phyloP scores from a whole-genome alignment of 1,284 basidiomycete species.

The Apiotrichum mycotoxinovorans region DNA sequence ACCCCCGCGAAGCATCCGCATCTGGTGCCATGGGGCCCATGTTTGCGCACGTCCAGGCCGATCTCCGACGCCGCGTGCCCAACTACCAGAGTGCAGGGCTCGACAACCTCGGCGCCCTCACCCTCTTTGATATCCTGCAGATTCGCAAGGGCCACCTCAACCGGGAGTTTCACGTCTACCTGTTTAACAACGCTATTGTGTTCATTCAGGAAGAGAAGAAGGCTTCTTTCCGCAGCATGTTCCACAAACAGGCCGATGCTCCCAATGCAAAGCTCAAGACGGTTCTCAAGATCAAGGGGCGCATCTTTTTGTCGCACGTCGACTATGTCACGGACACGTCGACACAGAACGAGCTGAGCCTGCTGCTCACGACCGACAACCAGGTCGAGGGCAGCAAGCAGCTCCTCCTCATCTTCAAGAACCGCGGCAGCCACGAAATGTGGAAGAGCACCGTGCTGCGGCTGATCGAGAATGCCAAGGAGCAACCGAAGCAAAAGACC shows the following conservation, averaged over 20 bases:
- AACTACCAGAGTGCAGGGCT: conserved; percentile 93
- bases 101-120: conserved; percentile 72
- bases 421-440: conserved; percentile 77
- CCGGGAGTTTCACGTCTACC: conserved; percentile 88
- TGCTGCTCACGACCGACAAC: conserved; percentile 71
- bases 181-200: conserved; percentile 94
- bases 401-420: conserved; percentile 91
- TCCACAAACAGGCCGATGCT: conserved; percentile 11
- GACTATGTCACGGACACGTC: conserved; percentile 75
- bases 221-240: conserved; percentile 47
- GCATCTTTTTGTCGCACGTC: conserved; percentile 92
- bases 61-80: conserved; percentile 78
- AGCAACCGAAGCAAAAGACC: neutral
- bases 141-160: conserved; percentile 82
- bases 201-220: conserved; percentile 92
- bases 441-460: conserved; percentile 78
- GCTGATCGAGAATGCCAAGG: conserved; percentile 55
- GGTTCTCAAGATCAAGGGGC: conserved; percentile 82
- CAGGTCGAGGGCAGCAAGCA: conserved; percentile 79
- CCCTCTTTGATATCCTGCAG: conserved; percentile 84
- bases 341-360: conserved; percentile 75
- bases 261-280: neutral
- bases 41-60: conserved; percentile 75
- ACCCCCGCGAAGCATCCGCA: neutral
- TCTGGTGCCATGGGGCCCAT: conserved; percentile 12